Evolutionary conservation across 495 filamentous ascomycete species (phyloP).

Genomic region (Trichocladium antarcticum): DNA sequence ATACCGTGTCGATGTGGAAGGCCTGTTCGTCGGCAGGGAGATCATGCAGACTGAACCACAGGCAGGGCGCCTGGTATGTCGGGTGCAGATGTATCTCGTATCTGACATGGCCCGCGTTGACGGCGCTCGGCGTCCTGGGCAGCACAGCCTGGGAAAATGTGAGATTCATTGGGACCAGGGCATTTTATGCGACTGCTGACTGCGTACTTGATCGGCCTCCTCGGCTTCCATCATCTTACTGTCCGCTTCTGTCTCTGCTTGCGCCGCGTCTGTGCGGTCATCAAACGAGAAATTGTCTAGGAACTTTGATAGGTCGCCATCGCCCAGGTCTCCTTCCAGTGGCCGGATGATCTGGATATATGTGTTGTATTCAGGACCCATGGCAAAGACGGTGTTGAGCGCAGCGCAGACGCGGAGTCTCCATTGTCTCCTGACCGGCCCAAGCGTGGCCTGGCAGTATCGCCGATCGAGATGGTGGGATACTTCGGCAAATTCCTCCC

Average conservation of each 20-base stretch:
- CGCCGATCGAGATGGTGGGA: constrained; percentile 48
- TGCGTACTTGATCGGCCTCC: constrained; percentile 36
- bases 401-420: constrained; percentile 28
- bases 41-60: constrained; percentile 46
- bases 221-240: constrained; percentile 35
- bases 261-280: background rate
- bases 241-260: constrained; percentile 6
- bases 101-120: constrained; percentile 39
- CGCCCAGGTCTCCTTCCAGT: constrained; percentile 31
- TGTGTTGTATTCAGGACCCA: constrained; percentile 27
- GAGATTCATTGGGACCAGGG: background rate
- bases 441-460: constrained; percentile 42
- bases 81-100: constrained; percentile 51
- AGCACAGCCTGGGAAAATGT: constrained; percentile 3
- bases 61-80: constrained; percentile 46
- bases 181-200: background rate
- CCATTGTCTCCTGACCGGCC: constrained; percentile 36
- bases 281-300: constrained; percentile 31
- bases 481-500: constrained; percentile 48
- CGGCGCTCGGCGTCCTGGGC: background rate
- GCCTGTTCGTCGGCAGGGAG: constrained; percentile 32
- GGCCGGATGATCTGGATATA: constrained; percentile 40
- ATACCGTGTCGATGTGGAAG: constrained; percentile 52
- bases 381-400: constrained; percentile 23
- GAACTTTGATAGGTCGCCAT: constrained; percentile 32